Evolutionary conservation across 2,329 filamentous ascomycete genomes (phyloP).

Genomic region (Epichloe baconii): DNA sequence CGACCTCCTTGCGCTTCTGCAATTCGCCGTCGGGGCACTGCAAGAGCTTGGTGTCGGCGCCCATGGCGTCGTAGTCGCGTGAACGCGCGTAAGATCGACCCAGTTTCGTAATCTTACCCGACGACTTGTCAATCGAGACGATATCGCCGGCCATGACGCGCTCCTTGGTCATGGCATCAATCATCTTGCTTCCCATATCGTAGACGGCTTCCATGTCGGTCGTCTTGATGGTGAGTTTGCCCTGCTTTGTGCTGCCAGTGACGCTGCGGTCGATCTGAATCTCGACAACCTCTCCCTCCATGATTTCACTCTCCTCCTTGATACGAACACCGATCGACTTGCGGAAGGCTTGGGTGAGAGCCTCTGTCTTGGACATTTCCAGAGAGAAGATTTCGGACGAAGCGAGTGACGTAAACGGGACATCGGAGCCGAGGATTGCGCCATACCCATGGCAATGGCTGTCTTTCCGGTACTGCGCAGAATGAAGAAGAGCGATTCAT

Average conservation of each 20-base stretch:
- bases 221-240: constrained; percentile 98
- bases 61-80: constrained; percentile 98
- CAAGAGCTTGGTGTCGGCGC: constrained; percentile 93
- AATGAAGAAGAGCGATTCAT: neutral
- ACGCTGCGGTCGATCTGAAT: constrained; percentile 97
- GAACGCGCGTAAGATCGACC: constrained; percentile 90
- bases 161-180: constrained; percentile 98
- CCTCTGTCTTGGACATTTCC: constrained; percentile 99
- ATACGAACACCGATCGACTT: constrained; percentile 97
- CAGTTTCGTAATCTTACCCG: constrained; percentile 94
- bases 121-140: constrained; percentile 96
- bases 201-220: constrained; percentile 99
- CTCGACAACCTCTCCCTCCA: constrained; percentile 97
- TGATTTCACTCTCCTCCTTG: constrained; percentile 98
- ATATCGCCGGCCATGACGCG: constrained; percentile 98
- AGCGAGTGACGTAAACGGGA: constrained; percentile 91
- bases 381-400: constrained; percentile 96
- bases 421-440: constrained; percentile 89
- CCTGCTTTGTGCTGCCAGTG: constrained; percentile 93
- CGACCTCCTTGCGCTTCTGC: constrained; percentile 91
- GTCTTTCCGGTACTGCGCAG: constrained; percentile 82
- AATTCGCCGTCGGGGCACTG: constrained; percentile 96
- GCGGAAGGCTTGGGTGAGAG: constrained; percentile 94
- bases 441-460: constrained; percentile 97
- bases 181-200: constrained; percentile 99